Base-by-base conservation (phyloP, 257 asterid species). In the Ajuga chamaepitys region DNA sequence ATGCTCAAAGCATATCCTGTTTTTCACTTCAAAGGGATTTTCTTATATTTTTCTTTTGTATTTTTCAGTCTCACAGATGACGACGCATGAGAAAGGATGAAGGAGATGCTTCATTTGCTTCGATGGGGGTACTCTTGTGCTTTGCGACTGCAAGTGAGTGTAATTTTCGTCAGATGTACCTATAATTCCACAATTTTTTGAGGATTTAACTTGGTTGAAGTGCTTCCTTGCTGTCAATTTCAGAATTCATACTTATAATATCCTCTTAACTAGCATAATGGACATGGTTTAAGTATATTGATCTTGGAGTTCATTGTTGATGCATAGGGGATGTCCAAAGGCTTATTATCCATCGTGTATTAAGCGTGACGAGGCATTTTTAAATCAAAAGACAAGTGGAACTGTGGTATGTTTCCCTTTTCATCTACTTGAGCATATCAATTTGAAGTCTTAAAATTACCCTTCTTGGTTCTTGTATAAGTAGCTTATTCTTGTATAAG, bases 91-190 rank as follows among this genome's bases (percentile, higher is more conserved):
- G 34, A 28, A 28, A 5, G 2, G 79, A 81, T 28, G 91, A 83
- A 74, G 96, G 84, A 51, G 97, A 89, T 44, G 97, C 81, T 89
- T 89, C 62, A 87, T 89, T 25, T 89, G 97, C 77, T 89, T 89
- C 40, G 95, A 89, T 71, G 97, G 95, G 16, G 97, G 97, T 50
- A 78, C 91, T 5, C 84, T 89, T 3, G 97, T 89, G 30, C 85
- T 89, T 40, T 89, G 97, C 62, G 97, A 89, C 75, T 88, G 94
- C 77, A 88, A 81, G 96, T 88, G 77, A 83, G 94, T 85, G 47
- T 64, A 14, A 21, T 46, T 69, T 12, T 26, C 4, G 40, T 54
- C 38, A 35, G 24, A 14, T 54, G 60, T 54, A 25, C 24, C 12
- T 16, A 6, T 14, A 8, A 14, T 32, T 54, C 9, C 13, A 0